phyloP scores from a whole-genome alignment of 75 land plant genomes.

The Selaginella tamariscina region DNA sequence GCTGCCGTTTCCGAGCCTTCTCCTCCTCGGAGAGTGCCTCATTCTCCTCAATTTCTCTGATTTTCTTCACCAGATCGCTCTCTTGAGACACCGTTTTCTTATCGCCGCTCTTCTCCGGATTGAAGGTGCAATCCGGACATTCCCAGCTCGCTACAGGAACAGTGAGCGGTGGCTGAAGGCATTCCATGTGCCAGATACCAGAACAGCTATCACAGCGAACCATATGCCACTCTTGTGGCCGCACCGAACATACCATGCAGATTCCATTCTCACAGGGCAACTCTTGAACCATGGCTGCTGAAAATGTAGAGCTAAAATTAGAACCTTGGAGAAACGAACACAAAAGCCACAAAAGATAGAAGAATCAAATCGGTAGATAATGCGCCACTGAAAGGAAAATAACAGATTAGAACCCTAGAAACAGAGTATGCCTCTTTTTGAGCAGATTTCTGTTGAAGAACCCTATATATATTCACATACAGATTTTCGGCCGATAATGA shows the following conservation, averaged over 20 bases:
- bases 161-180: slow-evolving; percentile 42
- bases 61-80: slow-evolving; percentile 30
- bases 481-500: too few species aligned
- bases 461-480: too few species aligned
- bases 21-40: slow-evolving; percentile 38
- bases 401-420: too few species aligned
- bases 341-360: too few species aligned
- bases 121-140: slow-evolving; percentile 59
- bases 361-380: too few species aligned
- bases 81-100: not conserved
- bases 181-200: slow-evolving; percentile 70
- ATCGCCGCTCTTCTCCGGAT: slow-evolving; percentile 15
- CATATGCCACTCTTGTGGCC: slow-evolving; percentile 37
- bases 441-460: too few species aligned
- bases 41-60: slow-evolving; percentile 61
- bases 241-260: slow-evolving; percentile 62
- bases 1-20: slow-evolving; percentile 66
- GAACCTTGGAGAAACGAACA: too few species aligned
- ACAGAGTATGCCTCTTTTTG: too few species aligned
- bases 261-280: slow-evolving; percentile 74
- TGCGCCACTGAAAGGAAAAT: too few species aligned
- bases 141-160: slow-evolving; percentile 37
- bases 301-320: too few species aligned
- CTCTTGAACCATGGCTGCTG: slow-evolving; percentile 14
- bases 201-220: slow-evolving; percentile 54